Evolutionary conservation across 495 filamentous ascomycete genomes (phyloP).

Genomic region (Aspergillus steynii): DNA sequence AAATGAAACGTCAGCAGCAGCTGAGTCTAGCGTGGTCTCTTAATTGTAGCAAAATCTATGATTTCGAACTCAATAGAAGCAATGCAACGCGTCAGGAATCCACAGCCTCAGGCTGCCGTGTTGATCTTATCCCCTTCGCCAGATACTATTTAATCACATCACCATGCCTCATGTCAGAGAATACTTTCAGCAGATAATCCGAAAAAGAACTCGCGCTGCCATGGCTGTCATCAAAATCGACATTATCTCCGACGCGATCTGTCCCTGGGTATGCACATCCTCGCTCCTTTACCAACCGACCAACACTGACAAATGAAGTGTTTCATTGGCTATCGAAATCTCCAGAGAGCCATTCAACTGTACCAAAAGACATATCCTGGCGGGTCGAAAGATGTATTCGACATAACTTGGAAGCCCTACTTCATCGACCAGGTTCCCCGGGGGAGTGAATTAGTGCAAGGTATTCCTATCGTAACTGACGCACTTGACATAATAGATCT

Average conservation of each 20-base stretch:
- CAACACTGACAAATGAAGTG: constrained; percentile 42
- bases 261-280: constrained; percentile 56
- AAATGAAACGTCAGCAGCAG: neutral
- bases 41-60: neutral
- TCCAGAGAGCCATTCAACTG: constrained; percentile 57
- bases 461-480: constrained; percentile 3
- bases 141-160: no score
- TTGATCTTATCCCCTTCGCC: neutral
- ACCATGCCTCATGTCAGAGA: neutral
- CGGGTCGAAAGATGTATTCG: constrained; percentile 57
- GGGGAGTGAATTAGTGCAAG: constrained; percentile 16
- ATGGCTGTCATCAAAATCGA: constrained; percentile 68
- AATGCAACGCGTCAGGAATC: no score
- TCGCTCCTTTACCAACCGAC: neutral
- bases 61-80: no score
- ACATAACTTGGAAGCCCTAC: constrained; percentile 62
- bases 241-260: constrained; percentile 66
- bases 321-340: constrained; percentile 66
- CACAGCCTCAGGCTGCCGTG: no score
- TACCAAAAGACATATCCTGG: constrained; percentile 56
- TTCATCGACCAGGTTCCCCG: constrained; percentile 63
- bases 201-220: neutral
- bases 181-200: neutral
- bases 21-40: neutral
- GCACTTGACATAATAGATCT: neutral